Evolutionary conservation across 148 eudicot genomes (phyloP).

Genomic region (Fallopia convolvulus): DNA sequence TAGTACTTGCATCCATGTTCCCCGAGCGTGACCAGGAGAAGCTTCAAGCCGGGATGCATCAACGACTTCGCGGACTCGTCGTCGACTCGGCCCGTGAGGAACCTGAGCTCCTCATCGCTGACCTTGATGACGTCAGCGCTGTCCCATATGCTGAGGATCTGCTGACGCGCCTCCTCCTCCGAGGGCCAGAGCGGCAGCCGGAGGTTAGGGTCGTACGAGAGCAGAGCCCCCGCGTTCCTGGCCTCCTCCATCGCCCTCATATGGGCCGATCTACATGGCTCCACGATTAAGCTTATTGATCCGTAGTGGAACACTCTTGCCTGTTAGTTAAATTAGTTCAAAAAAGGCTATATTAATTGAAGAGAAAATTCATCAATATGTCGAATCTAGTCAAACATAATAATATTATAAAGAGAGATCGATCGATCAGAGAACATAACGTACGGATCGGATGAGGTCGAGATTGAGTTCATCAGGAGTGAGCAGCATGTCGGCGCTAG

Average conservation of each 20-base stretch:
- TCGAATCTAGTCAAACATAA: too few relatives aligned
- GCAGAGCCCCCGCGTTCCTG: conserved; percentile 38
- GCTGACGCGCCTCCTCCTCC: conserved; percentile 34
- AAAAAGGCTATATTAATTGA: too few relatives aligned
- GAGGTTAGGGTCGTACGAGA: conserved; percentile 64
- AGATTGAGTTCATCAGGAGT: conserved; percentile 31
- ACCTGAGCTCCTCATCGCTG: conserved; percentile 49
- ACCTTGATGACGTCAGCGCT: conserved; percentile 58
- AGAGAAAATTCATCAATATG: too few relatives aligned
- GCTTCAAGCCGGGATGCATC: conserved; percentile 30
- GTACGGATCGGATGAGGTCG: conserved; percentile 27
- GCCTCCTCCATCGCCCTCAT: conserved; percentile 48
- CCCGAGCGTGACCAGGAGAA: conserved; percentile 49
- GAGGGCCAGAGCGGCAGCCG: conserved; percentile 65
- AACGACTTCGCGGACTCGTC: neutral
- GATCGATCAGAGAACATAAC: neutral
- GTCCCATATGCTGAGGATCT: conserved; percentile 50
- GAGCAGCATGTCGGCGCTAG: conserved; percentile 64
- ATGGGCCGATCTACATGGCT: conserved; percentile 55
- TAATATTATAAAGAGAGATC: neutral
- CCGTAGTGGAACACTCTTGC: conserved; percentile 58
- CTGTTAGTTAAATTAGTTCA: too few relatives aligned
- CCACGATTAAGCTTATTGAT: conserved; percentile 50
- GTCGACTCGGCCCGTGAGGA: conserved; percentile 27
- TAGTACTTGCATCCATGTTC: conserved; percentile 49